These are phyloP conservation scores for Paracoccidioides lutzii DNA, from an alignment of 2,329 filamentous ascomycete species.

Conservation along the genomic window DNA sequence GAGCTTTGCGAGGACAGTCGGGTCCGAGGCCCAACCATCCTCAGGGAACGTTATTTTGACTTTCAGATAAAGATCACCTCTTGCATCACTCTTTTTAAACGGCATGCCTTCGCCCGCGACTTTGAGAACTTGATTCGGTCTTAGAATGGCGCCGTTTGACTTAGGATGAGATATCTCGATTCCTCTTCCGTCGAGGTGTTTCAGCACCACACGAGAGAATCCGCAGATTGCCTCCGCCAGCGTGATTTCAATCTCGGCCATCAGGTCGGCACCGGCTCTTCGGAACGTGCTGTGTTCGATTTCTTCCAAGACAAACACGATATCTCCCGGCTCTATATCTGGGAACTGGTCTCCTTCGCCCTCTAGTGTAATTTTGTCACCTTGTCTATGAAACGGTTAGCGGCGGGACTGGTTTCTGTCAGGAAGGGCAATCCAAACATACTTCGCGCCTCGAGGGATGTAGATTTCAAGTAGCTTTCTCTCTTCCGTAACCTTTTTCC, in stretches of 20 bases:
- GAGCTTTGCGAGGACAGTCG: slow-evolving; percentile 57
- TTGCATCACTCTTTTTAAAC: slow-evolving; percentile 66
- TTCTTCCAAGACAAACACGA: slow-evolving; percentile 79
- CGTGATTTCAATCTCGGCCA: slow-evolving; percentile 66
- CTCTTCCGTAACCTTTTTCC: slow-evolving; percentile 70
- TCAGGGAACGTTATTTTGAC: slow-evolving; percentile 83
- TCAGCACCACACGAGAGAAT: slow-evolving; percentile 80
- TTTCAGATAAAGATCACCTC: slow-evolving; percentile 75
- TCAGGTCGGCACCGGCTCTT: slow-evolving; percentile 71
- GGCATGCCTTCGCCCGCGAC: slow-evolving; percentile 90
- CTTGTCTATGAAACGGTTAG: slow-evolving; percentile 35
- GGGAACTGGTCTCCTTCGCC: slow-evolving; percentile 91
- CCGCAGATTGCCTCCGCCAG: slow-evolving; percentile 75
- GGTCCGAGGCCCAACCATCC: slow-evolving; percentile 65
- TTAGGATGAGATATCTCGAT: slow-evolving; percentile 68
- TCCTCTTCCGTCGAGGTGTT: slow-evolving; percentile 84
- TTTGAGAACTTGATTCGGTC: slow-evolving; percentile 74
- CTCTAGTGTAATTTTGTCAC: slow-evolving; percentile 78
- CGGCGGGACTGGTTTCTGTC: not conserved
- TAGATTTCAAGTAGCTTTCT: slow-evolving; percentile 95
- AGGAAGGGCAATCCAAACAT: slow-evolving; percentile 10
- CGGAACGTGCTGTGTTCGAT: slow-evolving; percentile 69
- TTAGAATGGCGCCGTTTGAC: slow-evolving; percentile 64
- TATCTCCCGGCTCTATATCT: slow-evolving; percentile 79
- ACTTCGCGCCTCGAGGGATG: slow-evolving; percentile 73